Evolutionary conservation across 2,329 filamentous ascomycete genomes (phyloP).

Genomic region (Amauroascus niger): DNA sequence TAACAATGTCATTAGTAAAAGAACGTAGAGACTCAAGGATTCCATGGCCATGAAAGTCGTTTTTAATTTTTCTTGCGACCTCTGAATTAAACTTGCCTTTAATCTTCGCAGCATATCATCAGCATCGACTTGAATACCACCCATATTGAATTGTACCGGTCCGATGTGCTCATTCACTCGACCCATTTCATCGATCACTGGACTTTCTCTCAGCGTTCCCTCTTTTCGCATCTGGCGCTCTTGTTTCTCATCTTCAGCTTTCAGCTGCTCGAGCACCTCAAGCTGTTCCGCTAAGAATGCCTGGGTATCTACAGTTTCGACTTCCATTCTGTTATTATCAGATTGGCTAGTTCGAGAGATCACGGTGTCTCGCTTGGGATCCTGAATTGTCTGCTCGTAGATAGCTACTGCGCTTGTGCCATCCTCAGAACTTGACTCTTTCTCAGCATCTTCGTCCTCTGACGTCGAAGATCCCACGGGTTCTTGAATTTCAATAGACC

Average conservation of each 20-base stretch:
- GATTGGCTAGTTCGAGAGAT: constrained; percentile 44
- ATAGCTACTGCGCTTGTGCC: constrained; percentile 56
- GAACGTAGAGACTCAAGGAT: too few relatives aligned
- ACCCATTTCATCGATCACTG: constrained; percentile 33
- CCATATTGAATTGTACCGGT: constrained; percentile 95
- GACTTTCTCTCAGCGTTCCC: constrained; percentile 25
- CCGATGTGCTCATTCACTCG: constrained; percentile 71
- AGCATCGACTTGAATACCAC: constrained; percentile 89
- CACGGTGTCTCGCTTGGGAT: constrained; percentile 57
- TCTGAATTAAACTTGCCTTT: constrained; percentile 48
- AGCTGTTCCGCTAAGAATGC: constrained; percentile 66
- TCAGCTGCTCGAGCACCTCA: constrained; percentile 59
- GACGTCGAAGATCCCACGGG: constrained; percentile 25
- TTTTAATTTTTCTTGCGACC: neutral
- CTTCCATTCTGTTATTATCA: constrained; percentile 42
- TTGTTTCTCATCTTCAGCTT: constrained; percentile 44
- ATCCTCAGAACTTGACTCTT: constrained; percentile 22
- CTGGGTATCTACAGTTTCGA: constrained; percentile 65
- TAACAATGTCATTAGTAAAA: neutral
- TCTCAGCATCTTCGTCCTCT: constrained; percentile 22
- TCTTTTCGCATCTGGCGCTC: constrained; percentile 28
- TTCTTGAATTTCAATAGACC: constrained; percentile 72
- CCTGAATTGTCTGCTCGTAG: constrained; percentile 71
- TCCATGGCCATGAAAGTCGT: neutral
- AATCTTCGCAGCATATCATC: constrained; percentile 84